These are phyloP conservation scores for Petunia secreta DNA, from an alignment of 257 asterid genomes.

Conservation along the genomic window DNA sequence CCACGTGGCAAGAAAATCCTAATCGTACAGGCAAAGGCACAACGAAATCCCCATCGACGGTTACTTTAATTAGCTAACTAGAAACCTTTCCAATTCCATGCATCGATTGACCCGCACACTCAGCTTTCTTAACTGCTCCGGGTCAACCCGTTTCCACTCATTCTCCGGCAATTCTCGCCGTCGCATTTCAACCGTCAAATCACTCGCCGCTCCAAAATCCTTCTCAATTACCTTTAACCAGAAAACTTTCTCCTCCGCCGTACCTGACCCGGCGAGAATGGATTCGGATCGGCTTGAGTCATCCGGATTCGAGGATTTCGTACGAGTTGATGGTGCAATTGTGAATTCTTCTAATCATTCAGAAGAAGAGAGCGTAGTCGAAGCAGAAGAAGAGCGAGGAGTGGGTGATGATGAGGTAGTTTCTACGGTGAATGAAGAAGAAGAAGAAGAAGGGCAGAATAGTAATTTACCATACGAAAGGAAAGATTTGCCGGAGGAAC, in stretches of 20 bases:
- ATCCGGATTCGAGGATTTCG: slow-evolving; percentile 51
- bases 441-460: not conserved
- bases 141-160: not conserved
- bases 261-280: slow-evolving; percentile 30
- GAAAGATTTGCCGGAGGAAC: slow-evolving; percentile 71
- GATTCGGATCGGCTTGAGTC: slow-evolving; percentile 41
- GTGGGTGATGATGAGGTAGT: not conserved
- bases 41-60: not conserved
- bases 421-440: not conserved
- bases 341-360: not conserved
- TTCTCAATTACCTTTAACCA: slow-evolving; percentile 31
- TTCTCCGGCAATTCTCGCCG: slow-evolving; percentile 24
- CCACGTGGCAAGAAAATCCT: not conserved
- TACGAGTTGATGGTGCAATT: slow-evolving; percentile 42
- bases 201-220: slow-evolving; percentile 27
- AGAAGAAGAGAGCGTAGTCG: slow-evolving; percentile 26
- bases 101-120: slow-evolving; percentile 20
- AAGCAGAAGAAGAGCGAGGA: not conserved
- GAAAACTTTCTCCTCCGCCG: not conserved
- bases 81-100: not conserved
- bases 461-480: slow-evolving; percentile 34
- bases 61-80: not conserved
- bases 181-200: slow-evolving; percentile 25
- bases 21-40: not conserved
- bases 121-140: slow-evolving; percentile 24